Evolutionary conservation across 345 rosid genomes (phyloP).

Genomic region (Camelina neglecta): DNA sequence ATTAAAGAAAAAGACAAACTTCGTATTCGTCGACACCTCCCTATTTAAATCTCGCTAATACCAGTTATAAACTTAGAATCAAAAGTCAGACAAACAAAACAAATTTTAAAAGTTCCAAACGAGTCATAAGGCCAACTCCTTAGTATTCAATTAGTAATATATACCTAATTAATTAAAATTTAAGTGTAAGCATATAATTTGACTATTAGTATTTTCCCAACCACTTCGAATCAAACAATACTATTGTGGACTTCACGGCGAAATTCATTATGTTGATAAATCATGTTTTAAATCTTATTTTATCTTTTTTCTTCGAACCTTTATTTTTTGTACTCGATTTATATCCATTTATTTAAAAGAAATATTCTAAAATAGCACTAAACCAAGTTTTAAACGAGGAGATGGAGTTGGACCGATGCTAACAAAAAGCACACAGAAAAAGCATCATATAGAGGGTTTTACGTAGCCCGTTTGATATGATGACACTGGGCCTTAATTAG

Average conservation of each 20-base stretch:
- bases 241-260: neutral
- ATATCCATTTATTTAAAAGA: too few species aligned
- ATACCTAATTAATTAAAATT: neutral
- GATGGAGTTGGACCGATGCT: neutral
- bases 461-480: neutral
- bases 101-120: neutral
- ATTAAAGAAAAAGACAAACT: neutral
- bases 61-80: neutral
- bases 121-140: neutral
- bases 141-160: neutral
- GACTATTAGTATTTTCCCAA: neutral
- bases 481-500: neutral
- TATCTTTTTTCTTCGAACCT: neutral
- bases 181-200: conserved; percentile 11
- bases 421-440: neutral
- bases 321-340: neutral
- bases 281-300: neutral
- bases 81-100: neutral
- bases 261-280: neutral
- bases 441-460: neutral
- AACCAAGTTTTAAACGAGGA: neutral
- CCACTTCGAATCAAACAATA: conserved; percentile 4
- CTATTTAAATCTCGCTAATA: neutral
- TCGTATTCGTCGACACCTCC: conserved; percentile 26
- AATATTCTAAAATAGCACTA: too few species aligned